Conservation (phyloP, 352 stramenopile genomes). For the Saprolegnia parasitica region DNA sequence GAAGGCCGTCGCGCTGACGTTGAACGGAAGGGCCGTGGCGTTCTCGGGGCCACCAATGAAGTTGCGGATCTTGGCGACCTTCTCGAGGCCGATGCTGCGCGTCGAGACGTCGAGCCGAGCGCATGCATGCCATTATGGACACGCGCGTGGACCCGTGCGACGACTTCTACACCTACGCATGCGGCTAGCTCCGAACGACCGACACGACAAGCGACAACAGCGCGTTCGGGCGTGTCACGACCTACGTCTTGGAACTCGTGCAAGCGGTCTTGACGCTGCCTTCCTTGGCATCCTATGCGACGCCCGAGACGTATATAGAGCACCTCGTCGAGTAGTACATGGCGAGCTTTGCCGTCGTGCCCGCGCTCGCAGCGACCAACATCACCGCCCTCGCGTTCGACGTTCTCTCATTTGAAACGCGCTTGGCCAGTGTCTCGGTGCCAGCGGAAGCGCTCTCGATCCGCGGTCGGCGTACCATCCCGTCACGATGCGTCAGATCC, state of each 20-base stretch:
- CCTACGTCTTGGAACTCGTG: conserved; percentile 41
- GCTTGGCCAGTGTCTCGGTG: conserved; percentile 77
- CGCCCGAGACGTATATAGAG: conserved; percentile 46
- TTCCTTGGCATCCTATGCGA: conserved; percentile 64
- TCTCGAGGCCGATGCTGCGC: conserved; percentile 74
- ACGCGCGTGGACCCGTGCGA: conserved; percentile 51
- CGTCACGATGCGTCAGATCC: conserved; percentile 64
- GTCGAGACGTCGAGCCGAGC: conserved; percentile 79
- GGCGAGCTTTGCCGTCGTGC: conserved; percentile 25
- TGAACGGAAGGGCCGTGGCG: conserved; percentile 49
- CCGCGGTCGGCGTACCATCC: conserved; percentile 83
- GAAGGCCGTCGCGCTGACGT: conserved; percentile 43
- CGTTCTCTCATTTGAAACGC: conserved; percentile 65
- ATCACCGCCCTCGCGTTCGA: conserved; percentile 33
- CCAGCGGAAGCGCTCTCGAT: conserved; percentile 80
- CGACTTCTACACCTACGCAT: conserved; percentile 78
- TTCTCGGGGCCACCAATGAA: conserved; percentile 56
- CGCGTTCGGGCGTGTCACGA: conserved; percentile 51
- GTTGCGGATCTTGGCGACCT: conserved; percentile 84
- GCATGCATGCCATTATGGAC: conserved; percentile 42
- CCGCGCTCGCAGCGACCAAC: neutral
- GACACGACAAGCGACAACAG: conserved; percentile 40
- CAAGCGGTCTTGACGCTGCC: conserved; percentile 62
- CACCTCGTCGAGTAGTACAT: conserved; percentile 50
- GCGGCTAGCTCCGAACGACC: conserved; percentile 55